Evolutionary conservation across 495 filamentous ascomycete genomes (phyloP).

Genomic region (Lasiosphaeria miniovina): DNA sequence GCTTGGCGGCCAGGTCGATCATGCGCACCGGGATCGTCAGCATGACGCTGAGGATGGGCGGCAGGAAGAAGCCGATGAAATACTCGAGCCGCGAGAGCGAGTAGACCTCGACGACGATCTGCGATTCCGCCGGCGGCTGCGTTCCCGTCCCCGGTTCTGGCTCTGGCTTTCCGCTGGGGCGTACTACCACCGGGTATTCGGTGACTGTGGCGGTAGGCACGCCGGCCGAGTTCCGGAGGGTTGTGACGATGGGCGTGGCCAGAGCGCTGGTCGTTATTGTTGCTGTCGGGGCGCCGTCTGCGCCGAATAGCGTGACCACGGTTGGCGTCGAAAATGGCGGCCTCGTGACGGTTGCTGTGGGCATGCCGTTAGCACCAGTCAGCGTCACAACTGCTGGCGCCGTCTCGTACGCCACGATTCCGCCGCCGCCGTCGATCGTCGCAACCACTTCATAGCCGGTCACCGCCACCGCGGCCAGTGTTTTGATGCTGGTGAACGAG

Average conservation of each 20-base stretch:
- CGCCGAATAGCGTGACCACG: slow-evolving; percentile 23
- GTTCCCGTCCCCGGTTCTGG: background rate
- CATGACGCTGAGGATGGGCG: slow-evolving; percentile 29
- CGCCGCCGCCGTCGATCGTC: background rate
- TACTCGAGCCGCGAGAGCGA: slow-evolving; percentile 26
- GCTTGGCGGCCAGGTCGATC: slow-evolving; percentile 35
- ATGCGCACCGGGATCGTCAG: slow-evolving; percentile 35
- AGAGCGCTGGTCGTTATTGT: slow-evolving; percentile 27
- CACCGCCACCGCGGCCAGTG: background rate
- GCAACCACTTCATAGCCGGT: background rate
- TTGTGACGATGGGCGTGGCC: slow-evolving; percentile 19
- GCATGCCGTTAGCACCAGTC: slow-evolving; percentile 21
- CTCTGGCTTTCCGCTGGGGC: slow-evolving; percentile 1
- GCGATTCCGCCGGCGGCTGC: background rate
- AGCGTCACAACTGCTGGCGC: slow-evolving; percentile 17
- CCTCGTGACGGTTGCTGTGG: slow-evolving; percentile 24
- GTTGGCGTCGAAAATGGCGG: slow-evolving; percentile 29
- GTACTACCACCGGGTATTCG: slow-evolving; percentile 24
- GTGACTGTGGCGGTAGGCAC: slow-evolving; percentile 29
- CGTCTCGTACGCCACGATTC: slow-evolving; percentile 19
- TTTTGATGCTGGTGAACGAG: background rate
- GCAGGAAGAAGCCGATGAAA: slow-evolving; percentile 37
- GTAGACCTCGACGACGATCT: slow-evolving; percentile 19
- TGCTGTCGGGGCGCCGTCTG: slow-evolving; percentile 22
- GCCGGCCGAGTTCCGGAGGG: slow-evolving; percentile 26